Evolutionary conservation across 176 grass and related monocot genomes (phyloP).

Genomic region (Eleusine coracana): DNA sequence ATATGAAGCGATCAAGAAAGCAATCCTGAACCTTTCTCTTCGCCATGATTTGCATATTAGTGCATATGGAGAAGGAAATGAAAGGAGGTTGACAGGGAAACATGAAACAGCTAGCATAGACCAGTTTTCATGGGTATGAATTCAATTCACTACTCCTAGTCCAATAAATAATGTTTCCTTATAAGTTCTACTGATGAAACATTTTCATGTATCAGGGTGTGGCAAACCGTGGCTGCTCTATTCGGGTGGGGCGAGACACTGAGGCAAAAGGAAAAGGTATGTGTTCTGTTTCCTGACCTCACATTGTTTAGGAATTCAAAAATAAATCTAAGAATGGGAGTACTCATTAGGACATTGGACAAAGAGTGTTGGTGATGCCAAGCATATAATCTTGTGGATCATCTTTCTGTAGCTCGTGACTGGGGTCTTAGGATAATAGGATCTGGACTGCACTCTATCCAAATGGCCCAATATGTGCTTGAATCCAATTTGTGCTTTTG

Average conservation of each 20-base stretch:
- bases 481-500: neutral
- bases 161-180: constrained; percentile 9
- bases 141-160: neutral
- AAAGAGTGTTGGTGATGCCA: too few species aligned
- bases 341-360: constrained; percentile 6
- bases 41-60: constrained; percentile 91
- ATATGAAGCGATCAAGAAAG: constrained; percentile 90
- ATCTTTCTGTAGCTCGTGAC: neutral
- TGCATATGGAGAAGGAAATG: constrained; percentile 98
- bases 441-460: neutral
- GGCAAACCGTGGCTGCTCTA: constrained; percentile 96
- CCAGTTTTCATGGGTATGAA: constrained; percentile 89
- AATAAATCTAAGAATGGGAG: constrained; percentile 10
- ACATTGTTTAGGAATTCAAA: constrained; percentile 4
- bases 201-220: constrained; percentile 70
- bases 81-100: constrained; percentile 85
- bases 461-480: neutral
- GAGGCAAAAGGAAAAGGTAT: constrained; percentile 93
- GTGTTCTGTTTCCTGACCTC: constrained; percentile 22
- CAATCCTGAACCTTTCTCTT: constrained; percentile 94
- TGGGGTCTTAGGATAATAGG: neutral
- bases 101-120: constrained; percentile 97
- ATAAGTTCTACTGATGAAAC: neutral
- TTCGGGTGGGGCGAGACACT: constrained; percentile 92
- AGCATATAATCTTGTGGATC: neutral